These are phyloP conservation scores for Osmanthus fragrans DNA, from an alignment of 257 asterid species.

Conservation along the genomic window DNA sequence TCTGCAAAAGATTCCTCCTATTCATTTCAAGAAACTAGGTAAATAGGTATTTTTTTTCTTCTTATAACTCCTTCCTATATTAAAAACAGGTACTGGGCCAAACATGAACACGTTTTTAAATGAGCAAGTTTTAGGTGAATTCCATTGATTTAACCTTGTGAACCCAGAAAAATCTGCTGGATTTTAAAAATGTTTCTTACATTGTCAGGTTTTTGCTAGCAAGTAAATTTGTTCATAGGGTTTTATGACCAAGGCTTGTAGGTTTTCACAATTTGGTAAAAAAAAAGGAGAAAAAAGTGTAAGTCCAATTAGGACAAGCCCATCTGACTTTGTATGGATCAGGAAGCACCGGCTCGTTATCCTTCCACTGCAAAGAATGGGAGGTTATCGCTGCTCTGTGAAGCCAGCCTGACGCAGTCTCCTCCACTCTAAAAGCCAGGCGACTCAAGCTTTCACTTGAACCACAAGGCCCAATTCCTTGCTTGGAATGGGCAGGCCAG, in stretches of 20 bases:
- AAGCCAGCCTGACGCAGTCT: not conserved
- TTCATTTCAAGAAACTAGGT: not conserved
- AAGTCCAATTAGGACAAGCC: not conserved
- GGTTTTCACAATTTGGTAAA: not conserved
- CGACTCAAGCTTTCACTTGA: not conserved
- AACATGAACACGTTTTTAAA: constrained; percentile 30
- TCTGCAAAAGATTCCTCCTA: not conserved
- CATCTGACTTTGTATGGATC: not conserved
- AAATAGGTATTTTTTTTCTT: constrained; percentile 5
- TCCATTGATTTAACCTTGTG: not conserved
- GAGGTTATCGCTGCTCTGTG: not conserved
- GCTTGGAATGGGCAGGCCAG: not conserved
- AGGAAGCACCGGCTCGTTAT: not conserved
- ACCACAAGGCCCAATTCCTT: not conserved
- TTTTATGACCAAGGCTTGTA: not conserved
- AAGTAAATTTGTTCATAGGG: too few relatives aligned
- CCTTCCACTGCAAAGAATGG: not conserved
- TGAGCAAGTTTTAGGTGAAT: constrained; percentile 31
- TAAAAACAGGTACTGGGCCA: constrained; percentile 20
- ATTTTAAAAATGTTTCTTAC: constrained; percentile 2
- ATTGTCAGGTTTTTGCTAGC: not conserved
- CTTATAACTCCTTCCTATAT: constrained; percentile 25
- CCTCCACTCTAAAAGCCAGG: not conserved
- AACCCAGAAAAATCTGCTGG: constrained; percentile 21
- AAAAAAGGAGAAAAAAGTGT: not conserved